A percentile compares a stretch with the other conserved stretches of the same genome.
phyloP scores from a whole-genome alignment of 345 rosid species.

The Zanthoxylum bungeanum region DNA sequence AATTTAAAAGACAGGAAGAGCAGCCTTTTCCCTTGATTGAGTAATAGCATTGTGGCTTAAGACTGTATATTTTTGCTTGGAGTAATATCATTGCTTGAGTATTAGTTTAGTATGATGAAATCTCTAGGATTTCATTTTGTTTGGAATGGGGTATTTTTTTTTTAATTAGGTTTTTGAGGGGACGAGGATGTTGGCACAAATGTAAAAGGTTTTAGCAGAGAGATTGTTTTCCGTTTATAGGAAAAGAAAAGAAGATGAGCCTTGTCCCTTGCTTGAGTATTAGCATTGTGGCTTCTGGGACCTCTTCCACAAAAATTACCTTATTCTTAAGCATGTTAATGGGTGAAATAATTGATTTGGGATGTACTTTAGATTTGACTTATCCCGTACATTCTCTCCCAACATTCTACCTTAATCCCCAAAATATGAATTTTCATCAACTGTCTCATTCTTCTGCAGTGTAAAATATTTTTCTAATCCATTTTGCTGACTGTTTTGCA shows the following conservation, averaged over 20 bases:
- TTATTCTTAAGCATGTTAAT: slow-evolving; percentile 15
- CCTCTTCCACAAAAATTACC: slow-evolving; percentile 26
- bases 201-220: slow-evolving; percentile 3
- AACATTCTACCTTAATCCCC: too few relatives aligned
- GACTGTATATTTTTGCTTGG: too few relatives aligned
- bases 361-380: slow-evolving; percentile 6
- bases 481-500: too few relatives aligned
- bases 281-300: slow-evolving; percentile 29
- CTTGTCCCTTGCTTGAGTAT: slow-evolving; percentile 28
- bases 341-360: slow-evolving; percentile 14
- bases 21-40: too few relatives aligned
- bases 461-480: background rate
- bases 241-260: slow-evolving; percentile 26
- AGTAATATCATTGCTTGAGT: too few relatives aligned
- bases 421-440: too few relatives aligned
- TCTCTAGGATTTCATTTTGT: too few relatives aligned
- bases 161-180: too few relatives aligned
- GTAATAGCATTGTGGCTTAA: too few relatives aligned
- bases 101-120: too few relatives aligned
- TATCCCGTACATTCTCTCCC: slow-evolving; percentile 17
- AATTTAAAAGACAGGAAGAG: too few relatives aligned
- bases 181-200: background rate
- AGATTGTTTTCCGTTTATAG: background rate
- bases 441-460: background rate
- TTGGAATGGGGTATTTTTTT: too few relatives aligned